A percentile compares a stretch with the other conserved stretches of the same genome.
phyloP scores from a whole-genome alignment of 352 stramenopile genomes.

The Poterioochromonas sp. region DNA sequence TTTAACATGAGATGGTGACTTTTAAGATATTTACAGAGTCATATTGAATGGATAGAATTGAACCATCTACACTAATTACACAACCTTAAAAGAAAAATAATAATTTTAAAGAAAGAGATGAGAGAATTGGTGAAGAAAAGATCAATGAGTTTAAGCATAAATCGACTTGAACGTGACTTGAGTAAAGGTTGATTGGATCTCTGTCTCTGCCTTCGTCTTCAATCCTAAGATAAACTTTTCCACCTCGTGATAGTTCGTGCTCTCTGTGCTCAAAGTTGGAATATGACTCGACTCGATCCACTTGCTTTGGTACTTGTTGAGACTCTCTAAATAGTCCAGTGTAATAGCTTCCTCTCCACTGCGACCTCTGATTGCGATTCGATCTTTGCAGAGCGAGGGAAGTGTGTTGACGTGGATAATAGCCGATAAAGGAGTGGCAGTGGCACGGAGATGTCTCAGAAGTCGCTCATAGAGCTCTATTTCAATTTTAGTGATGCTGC shows the following conservation, averaged over 20 bases:
- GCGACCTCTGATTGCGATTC: not conserved
- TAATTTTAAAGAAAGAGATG: too few species aligned
- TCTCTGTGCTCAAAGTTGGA: not conserved
- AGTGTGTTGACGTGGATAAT: slow-evolving; percentile 5
- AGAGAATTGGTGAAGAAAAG: too few species aligned
- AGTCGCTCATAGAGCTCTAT: slow-evolving; percentile 2
- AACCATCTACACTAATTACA: too few species aligned
- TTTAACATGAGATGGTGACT: too few species aligned
- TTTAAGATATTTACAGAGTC: too few species aligned
- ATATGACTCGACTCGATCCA: not conserved
- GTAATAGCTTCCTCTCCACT: slow-evolving; percentile 20
- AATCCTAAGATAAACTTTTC: slow-evolving; percentile 10
- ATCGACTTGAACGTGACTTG: too few species aligned
- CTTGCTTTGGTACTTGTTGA: not conserved
- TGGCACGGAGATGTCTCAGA: not conserved
- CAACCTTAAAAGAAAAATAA: too few species aligned
- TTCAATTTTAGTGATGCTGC: not conserved
- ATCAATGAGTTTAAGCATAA: too few species aligned
- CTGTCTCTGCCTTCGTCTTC: too few species aligned
- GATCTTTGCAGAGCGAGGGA: not conserved
- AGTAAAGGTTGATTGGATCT: too few species aligned
- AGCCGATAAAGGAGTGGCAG: not conserved
- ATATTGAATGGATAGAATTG: too few species aligned
- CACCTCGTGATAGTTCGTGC: not conserved
- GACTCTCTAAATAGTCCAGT: not conserved